phyloP scores from a whole-genome alignment of 352 stramenopile genomes.

The Aphanomyces invadans region DNA sequence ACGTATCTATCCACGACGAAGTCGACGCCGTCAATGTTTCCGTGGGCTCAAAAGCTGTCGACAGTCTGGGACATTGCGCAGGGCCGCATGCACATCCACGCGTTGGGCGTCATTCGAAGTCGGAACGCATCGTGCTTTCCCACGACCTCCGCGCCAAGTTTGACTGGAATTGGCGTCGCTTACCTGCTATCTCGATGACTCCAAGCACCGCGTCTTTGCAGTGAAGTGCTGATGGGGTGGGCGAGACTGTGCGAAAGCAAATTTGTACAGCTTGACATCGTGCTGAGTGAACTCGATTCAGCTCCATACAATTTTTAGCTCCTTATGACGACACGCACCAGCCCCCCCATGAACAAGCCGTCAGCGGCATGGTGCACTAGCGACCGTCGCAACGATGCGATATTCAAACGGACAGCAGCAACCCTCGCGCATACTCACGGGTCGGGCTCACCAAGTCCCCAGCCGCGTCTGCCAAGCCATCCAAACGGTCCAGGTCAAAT shows the following conservation, averaged over 20 bases:
- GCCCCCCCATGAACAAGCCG: background rate
- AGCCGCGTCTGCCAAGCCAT: too few species aligned
- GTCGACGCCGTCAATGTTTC: background rate
- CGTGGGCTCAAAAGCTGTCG: background rate
- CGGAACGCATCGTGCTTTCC: slow-evolving; percentile 36
- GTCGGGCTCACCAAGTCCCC: too few species aligned
- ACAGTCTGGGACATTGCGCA: slow-evolving; percentile 25
- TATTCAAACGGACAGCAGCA: too few species aligned
- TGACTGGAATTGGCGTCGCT: slow-evolving; percentile 33
- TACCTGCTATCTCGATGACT: slow-evolving; percentile 23
- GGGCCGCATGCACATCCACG: slow-evolving; percentile 32
- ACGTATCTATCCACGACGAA: slow-evolving; percentile 12
- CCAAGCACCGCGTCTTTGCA: background rate
- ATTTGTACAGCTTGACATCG: slow-evolving; percentile 10
- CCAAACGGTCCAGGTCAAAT: too few species aligned
- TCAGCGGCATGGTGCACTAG: background rate
- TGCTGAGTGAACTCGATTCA: slow-evolving; percentile 4
- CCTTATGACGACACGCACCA: too few species aligned
- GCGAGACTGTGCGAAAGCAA: background rate
- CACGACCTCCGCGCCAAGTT: slow-evolving; percentile 32
- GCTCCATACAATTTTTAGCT: too few species aligned
- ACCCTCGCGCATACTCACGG: too few species aligned
- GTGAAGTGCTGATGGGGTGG: slow-evolving; percentile 3
- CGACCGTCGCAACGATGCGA: too few species aligned
- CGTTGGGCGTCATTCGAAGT: slow-evolving; percentile 33